phyloP scores from a whole-genome alignment of 306 rosid genomes.

The Vachellia pachyceras region DNA sequence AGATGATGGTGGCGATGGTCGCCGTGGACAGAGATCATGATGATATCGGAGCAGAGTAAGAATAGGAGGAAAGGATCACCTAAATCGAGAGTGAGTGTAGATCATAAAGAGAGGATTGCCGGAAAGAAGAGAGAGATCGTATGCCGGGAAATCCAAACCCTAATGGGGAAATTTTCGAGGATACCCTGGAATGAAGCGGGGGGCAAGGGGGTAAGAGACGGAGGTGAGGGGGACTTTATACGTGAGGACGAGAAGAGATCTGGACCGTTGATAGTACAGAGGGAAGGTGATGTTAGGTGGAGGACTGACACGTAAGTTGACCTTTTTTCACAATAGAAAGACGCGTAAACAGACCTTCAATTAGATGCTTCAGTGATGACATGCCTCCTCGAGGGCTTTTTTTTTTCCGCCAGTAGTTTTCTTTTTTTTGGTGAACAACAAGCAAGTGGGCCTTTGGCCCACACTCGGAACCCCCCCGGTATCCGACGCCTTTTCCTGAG shows the following conservation, averaged over 20 bases:
- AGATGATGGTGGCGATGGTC: slow-evolving; percentile 59
- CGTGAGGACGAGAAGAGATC: not conserved
- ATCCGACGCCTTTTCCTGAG: no score
- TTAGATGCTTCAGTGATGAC: no score
- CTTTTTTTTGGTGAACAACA: no score
- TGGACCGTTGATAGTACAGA: not conserved
- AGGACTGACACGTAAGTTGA: slow-evolving; percentile 21
- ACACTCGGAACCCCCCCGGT: no score
- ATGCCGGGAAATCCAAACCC: slow-evolving; percentile 20
- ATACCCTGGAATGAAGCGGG: not conserved
- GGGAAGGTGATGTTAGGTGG: not conserved
- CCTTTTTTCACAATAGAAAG: not conserved
- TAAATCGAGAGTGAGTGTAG: slow-evolving; percentile 30
- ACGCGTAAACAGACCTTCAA: not conserved
- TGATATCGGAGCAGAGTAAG: slow-evolving; percentile 10
- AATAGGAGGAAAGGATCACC: not conserved
- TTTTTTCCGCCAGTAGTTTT: no score
- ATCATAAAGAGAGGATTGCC: not conserved
- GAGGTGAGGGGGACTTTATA: not conserved
- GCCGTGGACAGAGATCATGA: slow-evolving; percentile 81
- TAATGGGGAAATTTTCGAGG: slow-evolving; percentile 26
- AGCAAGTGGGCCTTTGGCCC: no score
- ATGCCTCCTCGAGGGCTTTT: no score
- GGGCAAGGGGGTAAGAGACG: not conserved
- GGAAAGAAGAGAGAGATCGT: not conserved